These are phyloP conservation scores for Talaromyces funiculosus DNA, from an alignment of 2,329 filamentous ascomycete genomes.

Conservation along the genomic window DNA sequence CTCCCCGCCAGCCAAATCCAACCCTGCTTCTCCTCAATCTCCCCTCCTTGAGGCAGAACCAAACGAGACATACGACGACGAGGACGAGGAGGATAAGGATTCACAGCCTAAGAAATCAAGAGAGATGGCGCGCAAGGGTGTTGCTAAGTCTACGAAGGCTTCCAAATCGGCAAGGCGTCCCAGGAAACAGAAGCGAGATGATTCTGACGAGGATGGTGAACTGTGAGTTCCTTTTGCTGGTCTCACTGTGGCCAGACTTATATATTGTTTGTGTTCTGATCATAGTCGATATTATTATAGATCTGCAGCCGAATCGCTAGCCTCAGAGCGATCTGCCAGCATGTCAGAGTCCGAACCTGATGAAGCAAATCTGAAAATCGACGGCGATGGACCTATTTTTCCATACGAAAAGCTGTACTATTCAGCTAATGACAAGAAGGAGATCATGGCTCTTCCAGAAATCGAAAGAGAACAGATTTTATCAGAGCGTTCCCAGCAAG, in stretches of 20 bases:
- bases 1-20: slow-evolving; percentile 49
- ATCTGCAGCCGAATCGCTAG: slow-evolving; percentile 62
- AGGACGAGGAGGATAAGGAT: slow-evolving; percentile 24
- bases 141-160: slow-evolving; percentile 29
- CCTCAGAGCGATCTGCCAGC: slow-evolving; percentile 72
- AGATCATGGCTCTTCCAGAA: slow-evolving; percentile 82
- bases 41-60: slow-evolving; percentile 39
- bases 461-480: slow-evolving; percentile 86
- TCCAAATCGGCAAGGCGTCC: slow-evolving; percentile 22
- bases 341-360: slow-evolving; percentile 84
- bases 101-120: slow-evolving; percentile 39
- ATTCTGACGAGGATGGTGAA: slow-evolving; percentile 73
- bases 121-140: slow-evolving; percentile 45
- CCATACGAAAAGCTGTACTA: slow-evolving; percentile 84
- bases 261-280: background rate
- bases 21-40: slow-evolving; percentile 50
- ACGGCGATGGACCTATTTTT: slow-evolving; percentile 53
- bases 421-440: slow-evolving; percentile 65
- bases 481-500: slow-evolving; percentile 76
- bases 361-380: slow-evolving; percentile 42
- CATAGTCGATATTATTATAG: slow-evolving; percentile 40
- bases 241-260: background rate
- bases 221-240: slow-evolving; percentile 55
- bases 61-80: background rate
- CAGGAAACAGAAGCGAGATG: slow-evolving; percentile 50